These are phyloP conservation scores for Trichosporon faecale DNA, from an alignment of 1,284 basidiomycete species.

Conservation along the genomic window DNA sequence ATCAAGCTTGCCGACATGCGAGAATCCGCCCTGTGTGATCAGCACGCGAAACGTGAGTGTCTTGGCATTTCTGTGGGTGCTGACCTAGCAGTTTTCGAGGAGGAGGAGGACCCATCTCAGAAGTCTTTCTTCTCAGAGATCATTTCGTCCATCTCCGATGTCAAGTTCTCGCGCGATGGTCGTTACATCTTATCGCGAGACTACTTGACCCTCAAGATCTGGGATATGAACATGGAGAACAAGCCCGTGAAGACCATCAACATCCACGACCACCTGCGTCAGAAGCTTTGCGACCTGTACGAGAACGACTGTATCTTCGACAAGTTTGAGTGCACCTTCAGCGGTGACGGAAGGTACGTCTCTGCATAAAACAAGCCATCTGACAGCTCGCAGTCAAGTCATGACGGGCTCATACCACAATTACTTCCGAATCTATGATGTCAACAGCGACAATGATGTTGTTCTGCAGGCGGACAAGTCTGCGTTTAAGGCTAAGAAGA, in stretches of 20 bases:
- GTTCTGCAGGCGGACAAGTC: conserved; percentile 99
- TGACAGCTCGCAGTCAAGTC: conserved; percentile 64
- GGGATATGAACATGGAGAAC: conserved; percentile 99
- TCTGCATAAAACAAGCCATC: neutral
- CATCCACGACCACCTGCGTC: conserved; percentile 96
- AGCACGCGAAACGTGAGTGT: conserved; percentile 85
- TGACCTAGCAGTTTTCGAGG: conserved; percentile 82
- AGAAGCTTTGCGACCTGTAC: conserved; percentile 97
- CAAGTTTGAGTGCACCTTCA: conserved; percentile 98
- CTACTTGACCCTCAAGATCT: conserved; percentile 97
- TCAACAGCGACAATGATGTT: conserved; percentile 82
- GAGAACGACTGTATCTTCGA: conserved; percentile 99
- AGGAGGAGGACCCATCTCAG: conserved; percentile 95
- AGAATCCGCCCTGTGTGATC: conserved; percentile 93
- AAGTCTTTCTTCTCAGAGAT: conserved; percentile 99
- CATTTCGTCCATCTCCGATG: conserved; percentile 98
- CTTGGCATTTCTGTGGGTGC: conserved; percentile 14
- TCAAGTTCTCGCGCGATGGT: conserved; percentile 97
- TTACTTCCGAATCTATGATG: conserved; percentile 99
- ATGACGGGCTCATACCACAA: conserved; percentile 99
- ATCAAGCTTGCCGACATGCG: conserved; percentile 99
- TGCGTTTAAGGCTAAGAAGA: conserved; percentile 99
- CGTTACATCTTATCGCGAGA: conserved; percentile 95
- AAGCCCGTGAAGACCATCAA: conserved; percentile 96
- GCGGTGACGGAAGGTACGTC: conserved; percentile 82